Base-by-base conservation (phyloP, 805 yeast species). In the Isabelozyma pseudorhagii region DNA sequence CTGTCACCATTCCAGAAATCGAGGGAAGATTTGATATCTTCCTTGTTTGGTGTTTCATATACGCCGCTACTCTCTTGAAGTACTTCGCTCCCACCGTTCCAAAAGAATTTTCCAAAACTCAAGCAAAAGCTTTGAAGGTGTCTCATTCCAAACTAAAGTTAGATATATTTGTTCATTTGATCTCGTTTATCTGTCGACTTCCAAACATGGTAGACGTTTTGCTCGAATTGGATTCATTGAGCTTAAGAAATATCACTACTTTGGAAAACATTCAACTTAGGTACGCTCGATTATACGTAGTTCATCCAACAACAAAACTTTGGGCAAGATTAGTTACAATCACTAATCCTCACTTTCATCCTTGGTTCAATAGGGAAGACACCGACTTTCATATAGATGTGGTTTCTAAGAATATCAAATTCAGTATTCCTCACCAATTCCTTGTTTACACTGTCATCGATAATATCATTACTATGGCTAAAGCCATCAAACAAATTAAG, bases 361-460 rank as follows among this genome's bases (percentile, higher is more conserved):
- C 51, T 55, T 17, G 57, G 58, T 40, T 48, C 50, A 13, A 48
- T 4, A 21, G 50, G 5, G 56, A 56, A 21, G 49, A 57, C 25
- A 50, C 54, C 1, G 43, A 48, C 1, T 52, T 28, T 51, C 3
- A 50, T 27, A 40, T 70, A 27, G 59, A 61, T 9, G 55, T 73
- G 15, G 51, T 48, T 1, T 63, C 77, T 31, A 57, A 56, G 7
- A 67, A 69, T 8, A 71, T 81, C 56, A 77, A 84, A 47, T 61
- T 85, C 42, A 72, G 74, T 21, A 73, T 90, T 46, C 97, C 97
- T 0, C 81, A 85, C 63, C 82, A 83, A 47, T 88, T 88, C 61
- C 74, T 87, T 46, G 82, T 89, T 48, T 89, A 88, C 67, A 79
- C 84, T 21, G 78, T 92, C n/a, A 82, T 92, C 58, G 97, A 92